Percentiles rank a stretch among this genome's conserved stretches.
These are phyloP conservation scores for Eucalyptus marginata DNA, from an alignment of 345 rosid genomes.

Conservation along the genomic window DNA sequence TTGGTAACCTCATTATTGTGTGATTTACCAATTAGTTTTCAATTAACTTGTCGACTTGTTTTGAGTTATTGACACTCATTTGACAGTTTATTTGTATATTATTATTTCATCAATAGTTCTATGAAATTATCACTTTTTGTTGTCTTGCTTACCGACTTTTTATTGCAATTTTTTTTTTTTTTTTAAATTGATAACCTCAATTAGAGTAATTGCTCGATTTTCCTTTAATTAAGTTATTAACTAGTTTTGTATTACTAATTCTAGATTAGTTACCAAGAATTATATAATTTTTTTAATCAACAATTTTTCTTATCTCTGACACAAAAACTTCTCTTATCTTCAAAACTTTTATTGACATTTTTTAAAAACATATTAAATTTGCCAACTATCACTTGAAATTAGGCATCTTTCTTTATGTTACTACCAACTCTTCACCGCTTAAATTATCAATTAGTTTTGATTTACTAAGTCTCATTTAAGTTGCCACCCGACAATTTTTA, in stretches of 20 bases:
- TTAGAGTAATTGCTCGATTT: neutral
- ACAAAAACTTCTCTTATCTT: neutral
- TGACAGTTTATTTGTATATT: neutral
- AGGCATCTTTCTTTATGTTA: neutral
- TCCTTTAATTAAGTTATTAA: neutral
- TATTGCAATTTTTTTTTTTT: neutral
- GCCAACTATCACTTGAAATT: too few species aligned
- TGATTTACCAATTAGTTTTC: neutral
- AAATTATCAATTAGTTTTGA: neutral
- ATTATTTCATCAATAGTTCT: neutral
- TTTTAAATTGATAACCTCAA: neutral
- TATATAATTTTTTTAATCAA: too few species aligned
- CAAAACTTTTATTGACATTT: neutral
- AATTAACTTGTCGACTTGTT: neutral
- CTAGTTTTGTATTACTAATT: too few species aligned
- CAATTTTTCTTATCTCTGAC: neutral
- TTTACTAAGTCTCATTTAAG: neutral
- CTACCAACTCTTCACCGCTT: neutral
- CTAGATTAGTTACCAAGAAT: neutral
- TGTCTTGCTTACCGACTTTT: neutral
- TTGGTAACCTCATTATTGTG: neutral
- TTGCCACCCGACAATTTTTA: neutral
- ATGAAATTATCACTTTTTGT: neutral
- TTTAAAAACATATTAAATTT: neutral
- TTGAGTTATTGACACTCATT: neutral